Evolutionary conservation across 2,329 filamentous ascomycete species (phyloP).

Genomic region (Capronia epimyces): DNA sequence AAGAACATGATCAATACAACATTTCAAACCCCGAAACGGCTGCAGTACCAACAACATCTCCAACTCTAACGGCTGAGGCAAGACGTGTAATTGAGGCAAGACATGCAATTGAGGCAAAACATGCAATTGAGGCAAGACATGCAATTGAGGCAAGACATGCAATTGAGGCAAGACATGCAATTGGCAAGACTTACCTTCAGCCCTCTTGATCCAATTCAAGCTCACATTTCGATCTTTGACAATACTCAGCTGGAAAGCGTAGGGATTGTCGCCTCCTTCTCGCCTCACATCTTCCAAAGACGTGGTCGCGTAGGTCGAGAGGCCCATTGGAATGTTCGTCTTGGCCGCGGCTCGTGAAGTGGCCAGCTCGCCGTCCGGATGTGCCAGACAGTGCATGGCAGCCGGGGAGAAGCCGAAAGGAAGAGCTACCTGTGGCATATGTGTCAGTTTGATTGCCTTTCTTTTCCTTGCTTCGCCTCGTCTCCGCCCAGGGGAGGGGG

Average conservation of each 20-base stretch:
- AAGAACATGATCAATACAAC: no score
- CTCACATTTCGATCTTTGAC: slow-evolving; percentile 46
- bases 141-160: no score
- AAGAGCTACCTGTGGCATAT: slow-evolving; percentile 38
- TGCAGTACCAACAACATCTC: no score
- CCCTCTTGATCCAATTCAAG: slow-evolving; percentile 38
- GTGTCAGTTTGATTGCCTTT: neutral
- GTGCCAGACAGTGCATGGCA: slow-evolving; percentile 50
- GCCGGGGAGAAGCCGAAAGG: slow-evolving; percentile 52
- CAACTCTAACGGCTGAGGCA: no score
- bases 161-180: no score
- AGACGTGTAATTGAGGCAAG: no score
- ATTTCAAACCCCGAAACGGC: no score
- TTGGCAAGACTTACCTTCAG: slow-evolving; percentile 43
- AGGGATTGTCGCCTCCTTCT: slow-evolving; percentile 41
- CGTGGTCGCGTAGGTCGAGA: slow-evolving; percentile 45
- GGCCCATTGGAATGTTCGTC: slow-evolving; percentile 42
- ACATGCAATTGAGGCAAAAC: no score
- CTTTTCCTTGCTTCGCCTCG: no score
- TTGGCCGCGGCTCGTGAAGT: slow-evolving; percentile 45
- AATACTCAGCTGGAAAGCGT: slow-evolving; percentile 52
- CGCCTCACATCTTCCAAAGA: slow-evolving; percentile 44
- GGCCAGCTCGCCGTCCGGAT: slow-evolving; percentile 48
- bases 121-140: no score
- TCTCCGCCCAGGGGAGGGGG: no score